Base-by-base conservation (phyloP, 768 basidiomycete species). In the Agaricus subrufescens region DNA sequence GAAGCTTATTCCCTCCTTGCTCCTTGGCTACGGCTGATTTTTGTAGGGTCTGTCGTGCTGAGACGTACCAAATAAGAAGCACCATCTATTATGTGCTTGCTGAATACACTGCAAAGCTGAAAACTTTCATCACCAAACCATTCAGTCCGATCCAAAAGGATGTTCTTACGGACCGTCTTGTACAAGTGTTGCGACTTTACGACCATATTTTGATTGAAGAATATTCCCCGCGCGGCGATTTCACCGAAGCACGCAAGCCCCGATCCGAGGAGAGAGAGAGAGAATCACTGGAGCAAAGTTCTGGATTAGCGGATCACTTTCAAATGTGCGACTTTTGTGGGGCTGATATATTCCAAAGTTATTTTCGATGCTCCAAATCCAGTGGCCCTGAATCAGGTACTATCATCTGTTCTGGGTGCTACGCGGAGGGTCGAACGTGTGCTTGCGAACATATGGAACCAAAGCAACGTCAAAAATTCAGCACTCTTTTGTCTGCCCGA, bases 341-440 rank as follows among this genome's bases (percentile, higher is more conserved):
- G 15, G 81, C 80, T 2, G 91, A 94, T 63, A 80, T 94, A 57
- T 93, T 92, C 61, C 85, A 90, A 60, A 85, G 86, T 58, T 91
- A 85, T 66, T 88, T 93, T 59, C 84, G 88, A 65, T 93, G 91
- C 64, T 63, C 66, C 1, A 57, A 34, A 11, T 34, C 34, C 3
- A 61, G 0, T 88, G 89, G 61, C 68, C 71, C 40, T 3, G 78
- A 78, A 1, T 75, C 76, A 57, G 79, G 76, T 11, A 71, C 82
- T 55, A 67, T 78, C 19, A 68, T 91, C 5, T 94, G 91, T 66
- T 70, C 87, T 0, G 74, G 74, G 10, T 94, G 91, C 67, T 93
- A 86, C 63, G 78, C 78, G 4, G 91, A 93, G 63, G 91, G 91
- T 10, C 79, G 91, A 29, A 79, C 74, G n/a, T 94, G 91, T 62